These are phyloP conservation scores for Wickerhamiella bombiphila DNA, from an alignment of 805 yeast species.

Conservation along the genomic window DNA sequence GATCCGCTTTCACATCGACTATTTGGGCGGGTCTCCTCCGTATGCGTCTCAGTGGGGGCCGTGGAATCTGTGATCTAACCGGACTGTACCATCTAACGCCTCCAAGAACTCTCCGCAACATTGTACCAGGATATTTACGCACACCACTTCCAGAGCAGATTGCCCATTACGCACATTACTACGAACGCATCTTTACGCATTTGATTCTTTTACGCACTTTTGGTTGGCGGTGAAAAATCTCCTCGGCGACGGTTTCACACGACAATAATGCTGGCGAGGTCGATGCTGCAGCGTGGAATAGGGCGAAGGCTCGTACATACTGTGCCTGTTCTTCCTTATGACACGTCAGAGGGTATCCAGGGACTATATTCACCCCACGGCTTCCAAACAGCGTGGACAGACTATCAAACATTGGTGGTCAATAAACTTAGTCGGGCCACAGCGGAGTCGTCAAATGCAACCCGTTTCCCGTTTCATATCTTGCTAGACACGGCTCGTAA, in stretches of 20 bases:
- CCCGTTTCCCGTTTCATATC: slow-evolving; percentile 59
- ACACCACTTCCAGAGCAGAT: no score
- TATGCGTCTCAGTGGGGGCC: background rate
- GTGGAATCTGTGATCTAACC: background rate
- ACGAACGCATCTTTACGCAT: no score
- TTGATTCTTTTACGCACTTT: background rate
- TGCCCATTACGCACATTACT: no score
- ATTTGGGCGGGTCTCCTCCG: background rate
- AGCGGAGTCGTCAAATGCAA: slow-evolving; percentile 66
- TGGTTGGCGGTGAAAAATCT: background rate
- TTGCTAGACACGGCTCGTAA: slow-evolving; percentile 46
- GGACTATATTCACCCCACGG: slow-evolving; percentile 55
- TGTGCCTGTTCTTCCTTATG: slow-evolving; percentile 41
- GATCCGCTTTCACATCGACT: no score
- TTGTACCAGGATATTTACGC: no score
- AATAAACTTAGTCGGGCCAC: slow-evolving; percentile 49
- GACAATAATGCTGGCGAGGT: background rate
- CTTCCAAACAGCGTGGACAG: slow-evolving; percentile 62
- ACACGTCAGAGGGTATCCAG: slow-evolving; percentile 36
- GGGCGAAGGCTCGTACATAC: slow-evolving; percentile 33
- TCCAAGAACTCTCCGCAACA: no score
- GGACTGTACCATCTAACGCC: slow-evolving; percentile 2
- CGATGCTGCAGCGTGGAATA: background rate
- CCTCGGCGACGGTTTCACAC: background rate
- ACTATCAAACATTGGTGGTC: slow-evolving; percentile 48